Percentiles rank a stretch among this genome's conserved stretches.
Conservation (phyloP, 2,329 filamentous ascomycete species). For the Ambrosiella beaveri region DNA sequence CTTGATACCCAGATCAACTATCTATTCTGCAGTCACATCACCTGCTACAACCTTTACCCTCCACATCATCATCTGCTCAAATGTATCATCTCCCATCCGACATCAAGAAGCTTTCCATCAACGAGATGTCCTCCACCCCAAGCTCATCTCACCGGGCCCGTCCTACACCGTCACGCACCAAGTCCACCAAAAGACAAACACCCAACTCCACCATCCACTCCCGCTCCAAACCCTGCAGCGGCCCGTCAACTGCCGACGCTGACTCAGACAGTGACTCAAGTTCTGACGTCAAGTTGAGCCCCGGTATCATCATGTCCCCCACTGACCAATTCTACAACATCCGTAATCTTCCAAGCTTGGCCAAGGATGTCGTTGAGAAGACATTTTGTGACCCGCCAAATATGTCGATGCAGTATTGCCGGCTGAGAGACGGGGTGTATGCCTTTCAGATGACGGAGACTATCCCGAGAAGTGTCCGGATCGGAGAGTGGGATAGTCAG, state of each 20-base stretch:
- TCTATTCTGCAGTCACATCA: not conserved
- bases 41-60: not conserved
- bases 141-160: not conserved
- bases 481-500: constrained; percentile 25
- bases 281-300: not conserved
- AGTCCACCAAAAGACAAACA: not conserved
- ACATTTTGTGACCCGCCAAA: constrained; percentile 31
- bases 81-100: not conserved
- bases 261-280: constrained; percentile 19
- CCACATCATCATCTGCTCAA: not conserved
- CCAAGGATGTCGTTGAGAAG: constrained; percentile 25
- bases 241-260: constrained; percentile 18
- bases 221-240: not conserved
- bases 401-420: constrained; percentile 33
- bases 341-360: constrained; percentile 22
- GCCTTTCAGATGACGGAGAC: constrained; percentile 40
- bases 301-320: constrained; percentile 21
- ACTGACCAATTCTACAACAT: constrained; percentile 26
- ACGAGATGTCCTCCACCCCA: not conserved
- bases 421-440: constrained; percentile 30
- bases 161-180: not conserved
- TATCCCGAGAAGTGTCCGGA: constrained; percentile 33
- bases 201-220: not conserved
- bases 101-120: constrained; percentile 1
- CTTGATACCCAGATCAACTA: not conserved